These are phyloP conservation scores for Hansenula lynferdii DNA, from an alignment of 1,139 yeast species.

Conservation along the genomic window DNA sequence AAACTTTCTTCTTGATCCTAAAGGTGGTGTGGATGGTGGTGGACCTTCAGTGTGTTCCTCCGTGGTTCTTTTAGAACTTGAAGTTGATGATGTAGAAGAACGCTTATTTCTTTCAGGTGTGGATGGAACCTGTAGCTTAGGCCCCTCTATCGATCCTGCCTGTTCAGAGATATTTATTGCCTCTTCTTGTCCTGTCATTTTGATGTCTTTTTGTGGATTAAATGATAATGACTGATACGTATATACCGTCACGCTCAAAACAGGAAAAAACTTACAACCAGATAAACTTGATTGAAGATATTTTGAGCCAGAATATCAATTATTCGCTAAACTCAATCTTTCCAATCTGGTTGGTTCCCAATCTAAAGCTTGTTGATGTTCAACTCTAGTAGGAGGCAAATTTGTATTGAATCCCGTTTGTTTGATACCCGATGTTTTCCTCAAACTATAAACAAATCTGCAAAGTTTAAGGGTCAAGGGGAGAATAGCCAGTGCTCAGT, in stretches of 20 bases:
- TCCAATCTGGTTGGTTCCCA: no score
- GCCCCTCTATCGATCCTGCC: not conserved
- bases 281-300: no score
- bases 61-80: conserved; percentile 1
- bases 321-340: no score
- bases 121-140: conserved; percentile 7
- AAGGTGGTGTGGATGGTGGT: conserved; percentile 21
- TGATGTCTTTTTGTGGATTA: no score
- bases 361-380: not conserved
- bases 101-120: conserved; percentile 13
- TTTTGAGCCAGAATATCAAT: no score
- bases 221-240: no score
- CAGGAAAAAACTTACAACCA: no score
- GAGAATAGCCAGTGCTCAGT: not conserved
- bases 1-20: conserved; percentile 3
- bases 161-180: not conserved
- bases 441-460: no score
- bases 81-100: conserved; percentile 7
- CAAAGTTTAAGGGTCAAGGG: not conserved
- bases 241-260: no score
- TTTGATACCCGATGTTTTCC: not conserved
- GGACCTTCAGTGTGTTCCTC: conserved; percentile 5
- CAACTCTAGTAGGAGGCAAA: not conserved
- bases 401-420: no score
- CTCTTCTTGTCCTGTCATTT: not conserved